Conservation (phyloP, 2,329 filamentous ascomycete genomes). For the Apiospora rasikravindrae region DNA sequence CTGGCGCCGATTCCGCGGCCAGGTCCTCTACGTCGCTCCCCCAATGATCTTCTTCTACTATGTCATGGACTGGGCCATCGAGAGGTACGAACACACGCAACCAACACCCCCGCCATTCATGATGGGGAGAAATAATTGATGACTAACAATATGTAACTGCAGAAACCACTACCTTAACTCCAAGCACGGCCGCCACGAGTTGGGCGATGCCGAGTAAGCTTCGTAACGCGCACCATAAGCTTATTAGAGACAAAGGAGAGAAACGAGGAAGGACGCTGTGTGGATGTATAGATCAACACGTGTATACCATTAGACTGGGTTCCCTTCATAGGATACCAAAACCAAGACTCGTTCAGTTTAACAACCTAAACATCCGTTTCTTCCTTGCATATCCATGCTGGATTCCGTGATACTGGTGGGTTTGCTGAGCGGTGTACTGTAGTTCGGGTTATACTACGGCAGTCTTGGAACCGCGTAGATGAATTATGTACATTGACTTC, state of each 20-base stretch:
- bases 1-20: slow-evolving; percentile 81
- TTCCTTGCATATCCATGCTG: too few relatives aligned
- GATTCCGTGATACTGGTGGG: not conserved
- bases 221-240: not conserved
- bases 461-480: not conserved
- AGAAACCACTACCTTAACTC: slow-evolving; percentile 28
- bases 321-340: not conserved
- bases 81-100: slow-evolving; percentile 65
- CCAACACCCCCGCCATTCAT: not conserved
- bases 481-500: not conserved
- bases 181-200: slow-evolving; percentile 25
- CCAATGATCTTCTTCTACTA: slow-evolving; percentile 80
- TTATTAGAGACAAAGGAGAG: not conserved
- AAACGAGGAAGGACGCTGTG: slow-evolving; percentile 8
- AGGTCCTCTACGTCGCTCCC: slow-evolving; percentile 87
- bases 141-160: not conserved
- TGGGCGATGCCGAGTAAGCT: slow-evolving; percentile 22
- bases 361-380: not conserved
- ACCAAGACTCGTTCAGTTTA: slow-evolving; percentile 12
- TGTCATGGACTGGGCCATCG: slow-evolving; percentile 85
- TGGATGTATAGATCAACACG: slow-evolving; percentile 22
- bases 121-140: not conserved
- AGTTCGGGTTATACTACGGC: not conserved
- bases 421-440: not conserved
- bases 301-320: slow-evolving; percentile 27